Evolutionary conservation across 2,329 filamentous ascomycete genomes (phyloP).

Genomic region (Penicillium palitans): DNA sequence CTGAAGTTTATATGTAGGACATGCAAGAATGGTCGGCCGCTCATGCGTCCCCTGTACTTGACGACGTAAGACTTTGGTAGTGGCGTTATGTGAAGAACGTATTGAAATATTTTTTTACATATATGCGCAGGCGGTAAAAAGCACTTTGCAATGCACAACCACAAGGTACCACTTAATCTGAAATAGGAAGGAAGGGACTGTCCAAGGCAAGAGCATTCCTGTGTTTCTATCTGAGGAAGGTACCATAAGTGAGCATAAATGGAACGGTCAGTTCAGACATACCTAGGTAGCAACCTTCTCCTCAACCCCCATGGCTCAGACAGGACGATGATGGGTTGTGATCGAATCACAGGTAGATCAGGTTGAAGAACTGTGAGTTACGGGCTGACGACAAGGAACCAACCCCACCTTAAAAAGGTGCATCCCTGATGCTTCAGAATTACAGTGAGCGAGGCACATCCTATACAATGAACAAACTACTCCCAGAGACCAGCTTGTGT

Average conservation of each 20-base stretch:
- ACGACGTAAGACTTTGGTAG: neutral
- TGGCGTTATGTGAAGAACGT: neutral
- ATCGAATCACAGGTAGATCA: neutral
- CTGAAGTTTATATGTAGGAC: neutral
- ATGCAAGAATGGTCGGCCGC: neutral
- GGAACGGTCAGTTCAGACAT: neutral
- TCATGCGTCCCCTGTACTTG: neutral
- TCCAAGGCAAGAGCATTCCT: no score
- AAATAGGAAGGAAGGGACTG: neutral
- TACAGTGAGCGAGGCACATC: neutral
- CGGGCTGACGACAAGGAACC: neutral
- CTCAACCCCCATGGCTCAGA: neutral
- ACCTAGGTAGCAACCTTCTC: neutral
- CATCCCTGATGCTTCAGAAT: neutral
- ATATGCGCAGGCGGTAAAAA: neutral
- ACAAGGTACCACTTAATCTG: neutral
- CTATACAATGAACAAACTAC: neutral
- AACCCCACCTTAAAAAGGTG: neutral
- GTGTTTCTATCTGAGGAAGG: neutral
- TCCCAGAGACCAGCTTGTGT: neutral
- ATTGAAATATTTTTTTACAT: no score
- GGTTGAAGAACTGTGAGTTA: neutral
- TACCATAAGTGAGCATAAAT: neutral
- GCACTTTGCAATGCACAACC: neutral
- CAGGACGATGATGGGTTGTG: neutral